Base-by-base conservation (phyloP, 257 asterid genomes). In the Solanum chaucha region DNA sequence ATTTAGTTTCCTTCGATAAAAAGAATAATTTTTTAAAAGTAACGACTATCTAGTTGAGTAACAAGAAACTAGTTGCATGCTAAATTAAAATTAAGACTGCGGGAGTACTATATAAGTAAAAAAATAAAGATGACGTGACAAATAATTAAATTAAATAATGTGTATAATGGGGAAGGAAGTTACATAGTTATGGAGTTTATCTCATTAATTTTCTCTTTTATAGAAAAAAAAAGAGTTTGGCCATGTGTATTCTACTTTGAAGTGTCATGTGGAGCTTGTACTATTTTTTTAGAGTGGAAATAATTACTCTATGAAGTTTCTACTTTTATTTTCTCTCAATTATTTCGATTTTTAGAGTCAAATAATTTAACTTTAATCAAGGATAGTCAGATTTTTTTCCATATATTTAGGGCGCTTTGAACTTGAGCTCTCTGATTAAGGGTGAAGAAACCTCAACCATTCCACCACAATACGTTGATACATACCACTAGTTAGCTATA, bases 211-310 rank as follows among this genome's bases (percentile, higher is more conserved):
- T 80, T 86, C 78, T 59, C 83, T 85, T 85, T 44, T 58, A 78
- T 17, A 55, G 64, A 17, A 17, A 55, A 55, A 51, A 46, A 51
- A 46, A 80, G 75, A 59, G 75, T 70, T 15, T 24, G 75, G 38
- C 83, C 88, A 85, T 85, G 88, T 85, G 88, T 70, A 78, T 84
- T 41, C n/a, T 77, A 86, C 59, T 55, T 65, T 80, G 85, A 84
- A 78, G 87, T 77, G 82, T 85, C 89, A 89, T 78, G 88, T 36
- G 91, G 86, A 65, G 61, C 87, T 84, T 83, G 89, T 36, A 89
- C 89, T 26, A 68, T 70, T 77, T 28, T 28, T 44, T 77, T 87
- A 55, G 87, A 68, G 83, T 12, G 36, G 28, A 75, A 80, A 48
- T 84, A 84, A 84, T 87, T 77, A 61, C 32, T 20, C 67, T 58